Conservation (phyloP, 805 yeast genomes). For the Wickerhamiella allomyrinae region DNA sequence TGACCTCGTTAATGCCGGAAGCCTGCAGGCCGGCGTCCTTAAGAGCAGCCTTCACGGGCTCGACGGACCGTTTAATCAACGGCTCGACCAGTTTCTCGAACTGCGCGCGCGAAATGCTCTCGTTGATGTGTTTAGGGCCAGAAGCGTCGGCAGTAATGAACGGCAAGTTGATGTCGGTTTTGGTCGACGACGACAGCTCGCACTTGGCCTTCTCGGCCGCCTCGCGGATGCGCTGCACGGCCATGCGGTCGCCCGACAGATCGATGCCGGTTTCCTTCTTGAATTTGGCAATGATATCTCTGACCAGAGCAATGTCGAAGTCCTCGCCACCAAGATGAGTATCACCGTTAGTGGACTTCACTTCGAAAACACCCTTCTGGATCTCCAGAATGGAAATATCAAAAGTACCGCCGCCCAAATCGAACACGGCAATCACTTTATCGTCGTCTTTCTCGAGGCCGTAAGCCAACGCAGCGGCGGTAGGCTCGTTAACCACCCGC, state of each 20-base stretch:
- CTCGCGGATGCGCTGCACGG: conserved; percentile 74
- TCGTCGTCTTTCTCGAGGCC: conserved; percentile 79
- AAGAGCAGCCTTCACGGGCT: conserved; percentile 68
- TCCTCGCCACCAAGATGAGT: conserved; percentile 91
- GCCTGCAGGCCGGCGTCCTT: conserved; percentile 62
- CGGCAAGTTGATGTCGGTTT: conserved; percentile 67
- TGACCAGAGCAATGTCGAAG: conserved; percentile 74
- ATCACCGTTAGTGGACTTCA: conserved; percentile 94
- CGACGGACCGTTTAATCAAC: conserved; percentile 56
- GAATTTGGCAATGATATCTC: conserved; percentile 69
- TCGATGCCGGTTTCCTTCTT: conserved; percentile 59
- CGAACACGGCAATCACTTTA: conserved; percentile 88
- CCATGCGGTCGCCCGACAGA: conserved; percentile 51
- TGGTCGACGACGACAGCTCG: conserved; percentile 60
- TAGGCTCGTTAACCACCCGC: conserved; percentile 83
- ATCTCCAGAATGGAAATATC: conserved; percentile 94
- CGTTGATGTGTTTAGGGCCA: conserved; percentile 67
- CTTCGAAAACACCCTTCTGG: conserved; percentile 96
- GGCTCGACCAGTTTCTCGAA: conserved; percentile 53
- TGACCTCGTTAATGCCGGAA: conserved; percentile 61
- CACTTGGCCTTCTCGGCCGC: conserved; percentile 85
- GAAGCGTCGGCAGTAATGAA: conserved; percentile 79
- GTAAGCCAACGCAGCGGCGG: conserved; percentile 89
- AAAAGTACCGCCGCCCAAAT: conserved; percentile 97
- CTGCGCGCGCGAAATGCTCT: conserved; percentile 51